Conservation (phyloP, 768 basidiomycete species). For the Mycena galopus region DNA sequence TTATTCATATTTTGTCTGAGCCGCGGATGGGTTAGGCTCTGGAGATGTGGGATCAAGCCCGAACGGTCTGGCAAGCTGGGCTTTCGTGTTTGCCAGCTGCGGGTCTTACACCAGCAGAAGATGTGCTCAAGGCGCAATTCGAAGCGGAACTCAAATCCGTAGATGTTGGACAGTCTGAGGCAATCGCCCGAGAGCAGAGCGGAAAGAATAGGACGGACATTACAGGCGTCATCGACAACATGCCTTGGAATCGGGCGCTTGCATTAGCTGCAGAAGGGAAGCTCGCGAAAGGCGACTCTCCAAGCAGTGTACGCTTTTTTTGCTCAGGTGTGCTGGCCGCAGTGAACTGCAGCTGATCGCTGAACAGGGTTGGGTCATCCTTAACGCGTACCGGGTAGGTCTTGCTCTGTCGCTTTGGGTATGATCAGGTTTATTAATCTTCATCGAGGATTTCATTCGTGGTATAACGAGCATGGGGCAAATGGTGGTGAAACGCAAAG, state of each 20-base stretch:
- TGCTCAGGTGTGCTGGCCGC: neutral
- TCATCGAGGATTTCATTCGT: constrained; percentile 45
- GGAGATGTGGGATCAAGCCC: constrained; percentile 32
- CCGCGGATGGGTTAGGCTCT: constrained; percentile 38
- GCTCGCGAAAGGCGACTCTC: constrained; percentile 29
- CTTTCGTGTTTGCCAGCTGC: constrained; percentile 45
- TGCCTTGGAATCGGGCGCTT: constrained; percentile 46
- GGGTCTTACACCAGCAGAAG: constrained; percentile 46
- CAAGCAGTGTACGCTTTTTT: constrained; percentile 17
- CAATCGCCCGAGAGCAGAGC: neutral
- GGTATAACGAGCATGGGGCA: constrained; percentile 45
- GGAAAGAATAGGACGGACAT: neutral
- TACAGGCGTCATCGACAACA: neutral
- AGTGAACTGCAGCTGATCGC: neutral
- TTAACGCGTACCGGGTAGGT: constrained; percentile 48
- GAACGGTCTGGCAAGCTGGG: constrained; percentile 49
- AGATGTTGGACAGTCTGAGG: constrained; percentile 21
- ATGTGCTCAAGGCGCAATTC: constrained; percentile 53
- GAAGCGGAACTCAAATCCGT: constrained; percentile 44
- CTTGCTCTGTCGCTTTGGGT: neutral
- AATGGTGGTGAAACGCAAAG: constrained; percentile 13
- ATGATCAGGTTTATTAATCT: neutral
- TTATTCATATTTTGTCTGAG: no score
- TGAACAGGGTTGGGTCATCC: constrained; percentile 49
- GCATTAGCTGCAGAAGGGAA: constrained; percentile 35